Conservation (phyloP, 2,329 filamentous ascomycete species). For the Aureobasidium vineae region DNA sequence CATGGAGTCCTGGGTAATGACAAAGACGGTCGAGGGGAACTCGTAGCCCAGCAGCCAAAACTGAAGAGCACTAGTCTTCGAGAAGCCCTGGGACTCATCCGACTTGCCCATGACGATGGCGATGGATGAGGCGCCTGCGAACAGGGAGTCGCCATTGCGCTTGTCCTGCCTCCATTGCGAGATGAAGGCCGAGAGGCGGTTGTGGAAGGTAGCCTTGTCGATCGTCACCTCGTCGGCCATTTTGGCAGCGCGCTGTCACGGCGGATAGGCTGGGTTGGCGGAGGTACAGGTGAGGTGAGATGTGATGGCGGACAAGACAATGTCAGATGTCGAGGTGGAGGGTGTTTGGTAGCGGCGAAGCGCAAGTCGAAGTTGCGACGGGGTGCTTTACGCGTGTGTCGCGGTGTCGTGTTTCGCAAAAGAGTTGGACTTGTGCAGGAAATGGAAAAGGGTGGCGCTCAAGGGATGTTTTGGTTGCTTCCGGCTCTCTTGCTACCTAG, state of each 20-base stretch:
- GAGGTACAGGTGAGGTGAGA: background rate
- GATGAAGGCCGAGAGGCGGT: conserved; percentile 82
- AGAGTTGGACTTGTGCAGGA: background rate
- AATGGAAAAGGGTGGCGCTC: background rate
- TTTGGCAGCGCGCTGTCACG: conserved; percentile 30
- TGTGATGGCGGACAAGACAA: background rate
- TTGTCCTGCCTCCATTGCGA: conserved; percentile 96
- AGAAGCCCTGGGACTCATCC: conserved; percentile 79
- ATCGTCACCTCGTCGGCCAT: conserved; percentile 88
- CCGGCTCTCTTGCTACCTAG: background rate
- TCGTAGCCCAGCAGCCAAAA: conserved; percentile 99
- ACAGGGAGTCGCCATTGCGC: conserved; percentile 78
- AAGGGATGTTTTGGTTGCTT: background rate
- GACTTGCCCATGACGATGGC: conserved; percentile 93
- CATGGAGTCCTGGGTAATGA: conserved; percentile 82
- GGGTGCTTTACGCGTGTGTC: conserved; percentile 16
- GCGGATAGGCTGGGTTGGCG: background rate
- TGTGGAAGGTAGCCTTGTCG: conserved; percentile 90
- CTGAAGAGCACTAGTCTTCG: conserved; percentile 96
- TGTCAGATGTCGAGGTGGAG: background rate
- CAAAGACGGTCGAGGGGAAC: conserved; percentile 91
- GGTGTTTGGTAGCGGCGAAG: conserved; percentile 17
- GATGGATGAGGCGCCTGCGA: conserved; percentile 82
- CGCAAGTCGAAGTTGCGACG: conserved; percentile 16
- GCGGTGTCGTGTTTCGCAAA: conserved; percentile 12